Evolutionary conservation across 2,329 filamentous ascomycete genomes (phyloP), one percentile per base, ranked within the genome.

Genomic region (Dactylellina parvicollis): DNA sequence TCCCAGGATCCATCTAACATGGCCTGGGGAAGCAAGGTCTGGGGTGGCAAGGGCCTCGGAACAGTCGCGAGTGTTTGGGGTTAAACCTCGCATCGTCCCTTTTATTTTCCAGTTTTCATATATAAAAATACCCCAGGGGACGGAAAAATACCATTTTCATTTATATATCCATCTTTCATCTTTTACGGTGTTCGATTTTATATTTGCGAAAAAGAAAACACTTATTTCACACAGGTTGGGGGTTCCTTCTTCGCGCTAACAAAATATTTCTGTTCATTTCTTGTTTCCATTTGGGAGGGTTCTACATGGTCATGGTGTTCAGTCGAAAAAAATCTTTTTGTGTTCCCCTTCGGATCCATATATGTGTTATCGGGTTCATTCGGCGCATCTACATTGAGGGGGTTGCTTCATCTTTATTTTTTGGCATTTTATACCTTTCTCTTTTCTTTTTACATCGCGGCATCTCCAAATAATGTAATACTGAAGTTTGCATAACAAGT

Each of bases 51-150:
- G 69, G 76, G 77, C 47, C 75, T 78, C 54, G 75, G 75, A 72
- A 76, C 76, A 54, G 76, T 77, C 38, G 75, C 75, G 46, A 78
- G 77, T 57, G 77, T 78, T 28, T 78, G 77, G 77, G 77, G 77
- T 38, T 77, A 77, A 74, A 38, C 26, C 34, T 26, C 52, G 32
- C 44, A 28, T 10, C 32, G 50, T 61, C 50, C 49, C 16, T 56
- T 42, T 49, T 42, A 24, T 66, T 56, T 50, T 18, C 46, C 61
- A 66, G 30, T 38, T 50, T 66, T 47, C 30, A 44, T 66, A 56
- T 66, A 66, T 57, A 16, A 67, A 74, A 65, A 47, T 47, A n/a
- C 46, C 67, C 67, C 59, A 20, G 44, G 67, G 59, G 54, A 65
- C 30, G 42, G 57, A 46, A 71, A 71, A 72, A 38, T 52, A 59